Evolutionary conservation across 768 basidiomycete genomes (phyloP), one percentile per base, ranked within the genome.

Genomic region (Omphalotus guepiniiformis): DNA sequence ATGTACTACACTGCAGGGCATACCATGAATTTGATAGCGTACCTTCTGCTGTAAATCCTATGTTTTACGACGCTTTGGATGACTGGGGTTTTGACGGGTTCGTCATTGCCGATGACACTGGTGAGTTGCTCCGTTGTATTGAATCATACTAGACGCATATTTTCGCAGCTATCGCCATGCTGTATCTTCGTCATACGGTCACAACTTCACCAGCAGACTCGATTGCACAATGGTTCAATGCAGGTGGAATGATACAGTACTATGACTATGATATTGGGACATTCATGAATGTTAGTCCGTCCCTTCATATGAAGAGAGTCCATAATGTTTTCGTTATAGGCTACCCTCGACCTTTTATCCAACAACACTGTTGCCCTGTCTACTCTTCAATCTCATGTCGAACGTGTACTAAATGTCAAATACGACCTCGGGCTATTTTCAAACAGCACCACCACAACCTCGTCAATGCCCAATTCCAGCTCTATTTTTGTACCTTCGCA

Each of bases 11-110:
- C 32, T 8, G 37, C 16, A 60, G 59, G 59, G 42, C 59, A 8
- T 61, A 61, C 30, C 54, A 56, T 37, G 59, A 61, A 38, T 55
- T 61, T n/a, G 59, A 61, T 40, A 55, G 56, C 19, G 52, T 61
- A 16, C 59, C 59, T 0, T 53, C 57, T 1, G 47, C 47, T n/a
- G 57, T 61, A 19, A 54, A 58, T 32, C 55, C 59, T 1, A 41
- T 58, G 21, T 53, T 61, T 1, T 61, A 58, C 30, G 52, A 51
- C 18, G 55, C 59, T 5, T 41, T 61, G 44, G 49, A 51, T 18
- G 59, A 61, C 22, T 61, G 57, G 57, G 59, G 54, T 12, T 61
- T 55, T 35, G 57, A 61, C 35, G 59, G 59, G 50, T 39, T 36
- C 16, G 45, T 27, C 12, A 19, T 29, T 23, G 25, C 36, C 8